These are phyloP conservation scores for Prunus padus DNA, from an alignment of 306 rosid species.

Conservation along the genomic window DNA sequence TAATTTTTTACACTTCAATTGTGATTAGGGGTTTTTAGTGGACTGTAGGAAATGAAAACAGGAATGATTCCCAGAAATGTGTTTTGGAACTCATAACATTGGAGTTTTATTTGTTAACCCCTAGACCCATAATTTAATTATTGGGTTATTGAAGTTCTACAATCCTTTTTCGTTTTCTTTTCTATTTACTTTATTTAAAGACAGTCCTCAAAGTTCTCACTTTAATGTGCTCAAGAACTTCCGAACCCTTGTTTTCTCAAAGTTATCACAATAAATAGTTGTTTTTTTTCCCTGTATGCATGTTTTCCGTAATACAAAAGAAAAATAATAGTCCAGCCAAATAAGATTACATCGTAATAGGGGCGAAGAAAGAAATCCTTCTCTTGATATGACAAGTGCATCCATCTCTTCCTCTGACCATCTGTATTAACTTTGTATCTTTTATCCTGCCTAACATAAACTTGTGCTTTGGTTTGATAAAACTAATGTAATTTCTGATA, in stretches of 20 bases:
- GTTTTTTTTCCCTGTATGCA: too few relatives aligned
- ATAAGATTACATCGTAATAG: not conserved
- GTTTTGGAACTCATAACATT: not conserved
- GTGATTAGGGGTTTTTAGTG: not conserved
- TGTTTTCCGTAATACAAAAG: not conserved
- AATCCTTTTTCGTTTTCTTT: too few relatives aligned
- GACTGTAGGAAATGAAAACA: not conserved
- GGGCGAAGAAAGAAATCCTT: not conserved
- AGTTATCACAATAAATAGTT: too few relatives aligned
- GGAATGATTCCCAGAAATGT: not conserved
- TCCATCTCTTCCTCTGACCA: not conserved
- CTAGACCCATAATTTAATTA: not conserved
- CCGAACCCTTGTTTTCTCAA: too few relatives aligned
- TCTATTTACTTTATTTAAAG: not conserved
- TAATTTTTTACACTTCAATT: not conserved
- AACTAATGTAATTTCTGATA: not conserved
- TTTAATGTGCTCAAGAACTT: too few relatives aligned
- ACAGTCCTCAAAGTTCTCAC: not conserved
- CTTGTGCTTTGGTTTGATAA: not conserved
- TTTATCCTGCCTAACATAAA: not conserved
- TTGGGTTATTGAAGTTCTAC: not conserved
- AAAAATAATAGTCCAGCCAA: not conserved
- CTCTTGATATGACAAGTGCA: not conserved
- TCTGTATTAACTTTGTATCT: not conserved
- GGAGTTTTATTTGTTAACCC: constrained; percentile 1